A percentile compares a stretch with the other conserved stretches of the same genome.
phyloP scores from a whole-genome alignment of 2,329 filamentous ascomycete species.

The Lachnellula cervina region DNA sequence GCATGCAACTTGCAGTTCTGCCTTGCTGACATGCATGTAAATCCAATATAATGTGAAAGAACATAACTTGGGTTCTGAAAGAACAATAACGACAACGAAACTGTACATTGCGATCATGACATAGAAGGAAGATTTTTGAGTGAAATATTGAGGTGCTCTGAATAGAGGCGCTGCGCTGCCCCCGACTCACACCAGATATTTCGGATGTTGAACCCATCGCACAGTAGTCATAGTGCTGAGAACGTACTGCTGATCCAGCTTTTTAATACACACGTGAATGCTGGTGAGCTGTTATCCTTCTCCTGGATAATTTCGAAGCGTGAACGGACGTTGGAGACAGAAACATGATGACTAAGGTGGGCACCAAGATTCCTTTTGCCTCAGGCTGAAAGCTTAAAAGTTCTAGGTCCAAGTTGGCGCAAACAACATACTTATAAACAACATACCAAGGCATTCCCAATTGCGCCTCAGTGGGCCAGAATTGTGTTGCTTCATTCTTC shows the following conservation, averaged over 20 bases:
- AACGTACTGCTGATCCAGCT: too few species aligned
- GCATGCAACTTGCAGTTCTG: background rate
- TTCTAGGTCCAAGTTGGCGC: background rate
- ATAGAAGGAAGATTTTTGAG: background rate
- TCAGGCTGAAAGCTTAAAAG: background rate
- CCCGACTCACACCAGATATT: too few species aligned
- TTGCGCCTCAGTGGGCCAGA: background rate
- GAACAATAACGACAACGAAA: background rate
- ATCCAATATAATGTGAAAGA: background rate
- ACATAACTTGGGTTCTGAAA: background rate
- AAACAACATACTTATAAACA: too few species aligned
- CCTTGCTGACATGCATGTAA: background rate
- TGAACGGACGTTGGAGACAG: background rate
- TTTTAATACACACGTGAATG: too few species aligned
- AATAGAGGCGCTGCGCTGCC: background rate
- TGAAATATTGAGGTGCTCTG: background rate
- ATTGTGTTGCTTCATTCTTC: background rate
- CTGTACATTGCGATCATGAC: background rate
- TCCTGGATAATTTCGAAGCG: background rate
- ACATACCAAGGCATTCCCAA: too few species aligned
- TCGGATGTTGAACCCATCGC: too few species aligned
- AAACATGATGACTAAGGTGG: background rate
- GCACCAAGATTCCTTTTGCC: background rate
- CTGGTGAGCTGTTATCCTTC: too few species aligned
- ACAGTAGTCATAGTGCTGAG: too few species aligned